These are phyloP conservation scores for Teunomyces cretensis DNA, from an alignment of 805 yeast genomes.

Conservation along the genomic window DNA sequence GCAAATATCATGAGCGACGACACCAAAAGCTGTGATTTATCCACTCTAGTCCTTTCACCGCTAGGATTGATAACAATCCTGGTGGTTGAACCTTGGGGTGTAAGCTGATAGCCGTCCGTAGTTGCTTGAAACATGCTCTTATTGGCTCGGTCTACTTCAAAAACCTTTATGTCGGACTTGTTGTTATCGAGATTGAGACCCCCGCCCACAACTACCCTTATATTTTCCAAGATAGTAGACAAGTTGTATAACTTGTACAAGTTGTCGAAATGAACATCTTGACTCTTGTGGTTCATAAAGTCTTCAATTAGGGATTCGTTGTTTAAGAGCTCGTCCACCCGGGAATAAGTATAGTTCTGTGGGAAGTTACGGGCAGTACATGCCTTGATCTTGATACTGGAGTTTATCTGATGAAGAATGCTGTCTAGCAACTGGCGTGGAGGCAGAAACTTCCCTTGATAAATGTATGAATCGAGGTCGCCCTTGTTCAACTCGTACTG, in stretches of 20 bases:
- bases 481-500: slow-evolving; percentile 25
- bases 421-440: not conserved
- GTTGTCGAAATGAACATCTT: slow-evolving; percentile 22
- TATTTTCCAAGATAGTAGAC: slow-evolving; percentile 23
- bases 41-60: slow-evolving; percentile 17
- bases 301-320: slow-evolving; percentile 15
- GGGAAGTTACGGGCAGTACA: slow-evolving; percentile 32
- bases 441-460: slow-evolving; percentile 7
- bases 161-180: slow-evolving; percentile 16
- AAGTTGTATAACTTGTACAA: slow-evolving; percentile 27
- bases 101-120: slow-evolving; percentile 17
- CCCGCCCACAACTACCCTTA: slow-evolving; percentile 20
- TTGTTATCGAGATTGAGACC: slow-evolving; percentile 20
- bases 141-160: not conserved
- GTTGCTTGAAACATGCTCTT: not conserved
- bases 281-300: slow-evolving; percentile 9
- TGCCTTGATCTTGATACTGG: slow-evolving; percentile 20
- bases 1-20: slow-evolving; percentile 84
- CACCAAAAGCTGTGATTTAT: slow-evolving; percentile 64
- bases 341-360: slow-evolving; percentile 53
- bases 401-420: slow-evolving; percentile 12
- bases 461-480: slow-evolving; percentile 19
- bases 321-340: slow-evolving; percentile 54
- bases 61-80: slow-evolving; percentile 12
- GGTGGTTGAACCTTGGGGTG: slow-evolving; percentile 11